Evolutionary conservation across 1,139 yeast genomes (phyloP).

Genomic region (Pichia sp.): DNA sequence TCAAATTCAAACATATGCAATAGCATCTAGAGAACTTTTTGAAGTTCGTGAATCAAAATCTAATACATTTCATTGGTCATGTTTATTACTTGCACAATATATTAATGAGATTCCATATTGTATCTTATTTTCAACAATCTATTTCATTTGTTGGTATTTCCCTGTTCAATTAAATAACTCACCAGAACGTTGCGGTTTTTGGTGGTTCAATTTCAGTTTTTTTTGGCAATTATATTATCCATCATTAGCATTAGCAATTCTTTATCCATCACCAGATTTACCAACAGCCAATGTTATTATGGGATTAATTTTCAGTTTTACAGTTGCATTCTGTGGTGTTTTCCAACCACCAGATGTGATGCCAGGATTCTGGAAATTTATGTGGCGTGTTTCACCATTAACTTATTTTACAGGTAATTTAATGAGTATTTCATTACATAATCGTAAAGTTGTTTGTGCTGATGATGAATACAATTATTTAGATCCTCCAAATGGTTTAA

Average conservation of each 20-base stretch:
- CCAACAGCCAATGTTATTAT: slow-evolving; percentile 52
- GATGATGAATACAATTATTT: slow-evolving; percentile 42
- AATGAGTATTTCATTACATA: slow-evolving; percentile 43
- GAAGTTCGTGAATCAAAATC: slow-evolving; percentile 61
- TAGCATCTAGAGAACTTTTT: slow-evolving; percentile 45
- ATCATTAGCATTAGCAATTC: slow-evolving; percentile 44
- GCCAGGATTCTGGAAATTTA: slow-evolving; percentile 66
- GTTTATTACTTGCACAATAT: slow-evolving; percentile 44
- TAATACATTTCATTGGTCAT: slow-evolving; percentile 61
- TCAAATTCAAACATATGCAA: slow-evolving; percentile 51
- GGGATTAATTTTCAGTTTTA: slow-evolving; percentile 45
- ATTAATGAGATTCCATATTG: slow-evolving; percentile 52
- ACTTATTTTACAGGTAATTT: slow-evolving; percentile 57
- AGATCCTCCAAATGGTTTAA: slow-evolving; percentile 46
- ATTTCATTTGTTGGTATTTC: slow-evolving; percentile 49
- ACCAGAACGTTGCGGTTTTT: slow-evolving; percentile 44
- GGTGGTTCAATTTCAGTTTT: slow-evolving; percentile 43
- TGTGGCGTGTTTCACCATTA: slow-evolving; percentile 63
- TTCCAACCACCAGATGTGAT: slow-evolving; percentile 46
- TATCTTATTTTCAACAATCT: slow-evolving; percentile 42
- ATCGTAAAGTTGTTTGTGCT: slow-evolving; percentile 46
- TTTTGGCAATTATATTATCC: slow-evolving; percentile 49
- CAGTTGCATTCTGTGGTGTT: slow-evolving; percentile 56
- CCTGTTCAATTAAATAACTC: slow-evolving; percentile 42
- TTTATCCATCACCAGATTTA: slow-evolving; percentile 52